Base-by-base conservation (phyloP, 169 alveolate species). In the Plasmodium sp. region DNA sequence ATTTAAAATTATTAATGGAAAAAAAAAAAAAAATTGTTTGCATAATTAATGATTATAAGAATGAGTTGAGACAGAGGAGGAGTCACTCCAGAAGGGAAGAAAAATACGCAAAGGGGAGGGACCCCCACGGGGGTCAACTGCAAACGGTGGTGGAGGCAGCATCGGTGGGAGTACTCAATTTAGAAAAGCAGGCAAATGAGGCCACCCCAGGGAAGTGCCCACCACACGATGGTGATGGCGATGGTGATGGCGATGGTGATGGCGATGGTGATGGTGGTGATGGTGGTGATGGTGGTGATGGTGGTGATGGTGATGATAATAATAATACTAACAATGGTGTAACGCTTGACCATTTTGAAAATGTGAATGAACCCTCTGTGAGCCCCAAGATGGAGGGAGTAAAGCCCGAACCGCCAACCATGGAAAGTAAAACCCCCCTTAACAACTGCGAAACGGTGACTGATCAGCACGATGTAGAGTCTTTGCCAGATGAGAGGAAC, bases 21-120 rank as follows among this genome's bases (percentile, higher is more conserved):
- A 88, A 72, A 79, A 88, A 88, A 88, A 80, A 51, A 43, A 56
- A 79, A 58, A 56, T 88, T 79, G 73, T 22, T 12, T 45, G 4
- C 51, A 79, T 74, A 79, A 88, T 88, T 56, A 88, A 79, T 58
- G 94, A 88, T 39, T 88, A 88, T 80, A 88, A 88, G 51, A 81
- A 79, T 62, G 94, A 79, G 54, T 79, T 88, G 43, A 88, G 82
- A 81, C 22, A 18, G 56, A 79, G 36, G 56, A 27, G 31, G 10
- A 73, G 12, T 51, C 12, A n/a, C 18, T 16, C 81, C 34, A 48
- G 58, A 16, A 85, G 33, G 84, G 93, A 74, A 33, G 79, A 43
- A n/a, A 72, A 67, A 39, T 5, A 22, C 36, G 16, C 10, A 39
- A 73, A 72, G 75, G 33, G 31, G 75, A 43, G 27, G 31, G 22